Conservation (phyloP, 2,329 filamentous ascomycete species). For the Scedosporium dehoogii region DNA sequence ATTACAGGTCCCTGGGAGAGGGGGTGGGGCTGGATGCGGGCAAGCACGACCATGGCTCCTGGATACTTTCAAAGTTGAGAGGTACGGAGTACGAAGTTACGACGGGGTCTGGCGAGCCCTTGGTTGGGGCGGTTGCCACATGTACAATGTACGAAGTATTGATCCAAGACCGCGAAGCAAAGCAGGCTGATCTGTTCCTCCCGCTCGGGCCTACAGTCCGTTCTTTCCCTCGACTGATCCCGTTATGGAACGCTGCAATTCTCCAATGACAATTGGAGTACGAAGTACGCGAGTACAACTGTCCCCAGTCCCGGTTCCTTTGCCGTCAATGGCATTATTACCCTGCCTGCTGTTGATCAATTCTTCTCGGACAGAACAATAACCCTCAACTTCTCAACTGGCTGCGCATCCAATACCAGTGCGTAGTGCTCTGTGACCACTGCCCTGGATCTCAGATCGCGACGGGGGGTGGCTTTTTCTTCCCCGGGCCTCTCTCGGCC, state of each 20-base stretch:
- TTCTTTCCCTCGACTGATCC: neutral
- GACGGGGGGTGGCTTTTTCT: neutral
- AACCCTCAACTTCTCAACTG: neutral
- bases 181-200: neutral
- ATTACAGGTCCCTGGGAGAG: too few relatives aligned
- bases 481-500: neutral
- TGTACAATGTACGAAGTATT: neutral
- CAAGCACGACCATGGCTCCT: too few relatives aligned
- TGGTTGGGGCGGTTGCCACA: too few relatives aligned
- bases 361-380: neutral
- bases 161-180: neutral
- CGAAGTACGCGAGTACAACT: too few relatives aligned
- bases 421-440: too few relatives aligned
- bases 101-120: too few relatives aligned
- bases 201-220: constrained; percentile 2
- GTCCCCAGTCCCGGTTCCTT: neutral
- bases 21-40: too few relatives aligned
- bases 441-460: constrained; percentile 1
- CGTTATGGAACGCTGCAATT: neutral
- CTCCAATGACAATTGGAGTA: neutral
- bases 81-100: too few relatives aligned
- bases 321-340: neutral
- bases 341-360: neutral
- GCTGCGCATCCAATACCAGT: neutral
- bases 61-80: too few relatives aligned